Conservation (phyloP, 805 yeast genomes). For the Lipomyces oligophaga region DNA sequence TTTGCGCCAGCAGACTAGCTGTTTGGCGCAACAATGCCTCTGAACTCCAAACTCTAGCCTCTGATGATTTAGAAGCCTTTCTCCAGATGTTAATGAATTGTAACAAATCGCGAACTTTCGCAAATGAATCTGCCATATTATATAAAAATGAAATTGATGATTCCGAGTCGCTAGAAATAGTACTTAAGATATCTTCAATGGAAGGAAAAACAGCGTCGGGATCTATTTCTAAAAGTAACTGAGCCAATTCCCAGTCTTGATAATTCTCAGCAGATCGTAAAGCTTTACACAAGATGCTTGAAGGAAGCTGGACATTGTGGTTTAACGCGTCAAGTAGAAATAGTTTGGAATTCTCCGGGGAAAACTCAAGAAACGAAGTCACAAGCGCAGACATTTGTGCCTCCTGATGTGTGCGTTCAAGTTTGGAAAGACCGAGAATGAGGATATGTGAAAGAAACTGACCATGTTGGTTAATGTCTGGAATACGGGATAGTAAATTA, state of each 20-base stretch:
- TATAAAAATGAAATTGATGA: constrained; percentile 2
- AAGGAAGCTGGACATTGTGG: no score
- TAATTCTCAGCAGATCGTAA: no score
- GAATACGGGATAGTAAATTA: constrained; percentile 5
- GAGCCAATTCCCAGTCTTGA: constrained; percentile 16
- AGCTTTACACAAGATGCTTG: no score
- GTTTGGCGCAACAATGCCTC: constrained; percentile 2
- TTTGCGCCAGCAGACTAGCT: constrained; percentile 3
- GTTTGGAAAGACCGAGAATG: constrained; percentile 17
- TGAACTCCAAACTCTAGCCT: constrained; percentile 4
- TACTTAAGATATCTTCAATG: neutral
- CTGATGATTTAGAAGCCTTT: neutral
- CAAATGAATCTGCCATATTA: constrained; percentile 6
- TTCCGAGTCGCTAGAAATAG: neutral
- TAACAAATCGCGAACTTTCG: constrained; percentile 11
- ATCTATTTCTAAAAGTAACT: constrained; percentile 15
- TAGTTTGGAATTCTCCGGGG: constrained; percentile 5
- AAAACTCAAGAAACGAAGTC: constrained; percentile 8
- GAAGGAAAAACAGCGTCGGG: constrained; percentile 17
- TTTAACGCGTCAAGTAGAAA: no score
- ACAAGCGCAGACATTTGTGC: constrained; percentile 13
- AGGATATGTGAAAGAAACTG: constrained; percentile 11
- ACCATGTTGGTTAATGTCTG: constrained; percentile 6
- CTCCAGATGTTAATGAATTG: constrained; percentile 12
- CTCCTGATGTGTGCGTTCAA: constrained; percentile 17